Conservation (phyloP, 2,329 filamentous ascomycete species). For the Tolypocladium paradoxum region DNA sequence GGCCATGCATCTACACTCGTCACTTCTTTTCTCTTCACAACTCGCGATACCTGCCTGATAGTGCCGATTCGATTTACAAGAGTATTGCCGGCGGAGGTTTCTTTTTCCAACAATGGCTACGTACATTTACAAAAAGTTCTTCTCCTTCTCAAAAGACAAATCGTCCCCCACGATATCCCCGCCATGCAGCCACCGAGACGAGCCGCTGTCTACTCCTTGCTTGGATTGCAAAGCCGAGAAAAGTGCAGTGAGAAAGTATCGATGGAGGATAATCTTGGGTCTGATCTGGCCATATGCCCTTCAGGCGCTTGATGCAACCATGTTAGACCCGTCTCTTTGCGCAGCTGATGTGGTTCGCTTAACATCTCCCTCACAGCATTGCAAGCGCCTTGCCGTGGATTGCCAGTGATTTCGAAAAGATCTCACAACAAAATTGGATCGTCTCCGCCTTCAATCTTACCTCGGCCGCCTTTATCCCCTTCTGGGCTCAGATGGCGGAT, state of each 20-base stretch:
- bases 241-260: constrained; percentile 27
- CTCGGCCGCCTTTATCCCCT: constrained; percentile 55
- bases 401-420: constrained; percentile 49
- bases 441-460: constrained; percentile 59
- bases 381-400: constrained; percentile 38
- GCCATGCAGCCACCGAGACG: constrained; percentile 12
- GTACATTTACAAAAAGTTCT: background rate
- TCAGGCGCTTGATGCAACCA: constrained; percentile 53
- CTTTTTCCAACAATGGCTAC: background rate
- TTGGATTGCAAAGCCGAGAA: constrained; percentile 21
- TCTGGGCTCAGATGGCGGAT: constrained; percentile 54
- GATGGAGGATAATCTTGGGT: constrained; percentile 49
- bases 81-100: background rate
- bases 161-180: background rate
- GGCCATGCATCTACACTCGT: background rate
- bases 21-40: background rate
- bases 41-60: background rate
- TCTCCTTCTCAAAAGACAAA: background rate
- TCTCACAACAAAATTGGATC: constrained; percentile 57
- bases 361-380: constrained; percentile 11
- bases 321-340: constrained; percentile 20
- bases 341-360: background rate
- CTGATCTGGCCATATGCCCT: constrained; percentile 50
- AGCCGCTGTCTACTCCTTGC: constrained; percentile 12
- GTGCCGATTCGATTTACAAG: background rate